A percentile compares a stretch with the other conserved stretches of the same genome.
These are phyloP conservation scores for Clarireedia homoeocarpa DNA, from an alignment of 2,329 filamentous ascomycete species.

Conservation along the genomic window DNA sequence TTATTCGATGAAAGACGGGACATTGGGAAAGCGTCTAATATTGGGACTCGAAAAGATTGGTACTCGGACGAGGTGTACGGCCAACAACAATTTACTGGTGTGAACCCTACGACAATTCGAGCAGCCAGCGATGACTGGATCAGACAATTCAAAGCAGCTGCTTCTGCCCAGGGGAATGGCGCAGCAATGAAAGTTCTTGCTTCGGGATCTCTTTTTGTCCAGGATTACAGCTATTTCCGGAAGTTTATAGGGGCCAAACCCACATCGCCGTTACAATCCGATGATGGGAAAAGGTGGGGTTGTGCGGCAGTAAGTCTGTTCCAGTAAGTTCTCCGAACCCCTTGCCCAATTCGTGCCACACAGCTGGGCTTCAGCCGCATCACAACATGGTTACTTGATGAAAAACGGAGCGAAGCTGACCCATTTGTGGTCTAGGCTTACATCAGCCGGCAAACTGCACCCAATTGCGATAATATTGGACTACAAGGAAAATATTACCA, in stretches of 20 bases:
- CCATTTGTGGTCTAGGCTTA: background rate
- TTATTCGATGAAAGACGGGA: conserved; percentile 1
- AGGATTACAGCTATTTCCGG: conserved; percentile 26
- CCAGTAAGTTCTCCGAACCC: conserved; percentile 29
- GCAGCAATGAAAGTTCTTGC: conserved; percentile 10
- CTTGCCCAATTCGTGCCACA: background rate
- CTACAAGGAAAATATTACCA: conserved; percentile 35
- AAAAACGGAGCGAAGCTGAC: background rate
- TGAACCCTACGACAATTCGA: conserved; percentile 26
- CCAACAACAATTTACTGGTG: conserved; percentile 34
- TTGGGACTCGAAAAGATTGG: conserved; percentile 20
- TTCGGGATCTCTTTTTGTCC: conserved; percentile 14
- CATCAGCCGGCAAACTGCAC: conserved; percentile 36
- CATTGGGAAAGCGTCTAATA: conserved; percentile 1
- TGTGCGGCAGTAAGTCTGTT: conserved; percentile 38
- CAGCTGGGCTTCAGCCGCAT: too few relatives aligned
- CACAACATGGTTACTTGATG: background rate
- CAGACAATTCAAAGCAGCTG: conserved; percentile 11
- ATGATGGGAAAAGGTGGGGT: conserved; percentile 15
- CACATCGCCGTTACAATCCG: conserved; percentile 3
- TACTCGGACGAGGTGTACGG: conserved; percentile 32
- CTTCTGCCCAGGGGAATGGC: background rate
- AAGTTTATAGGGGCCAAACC: conserved; percentile 8
- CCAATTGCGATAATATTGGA: conserved; percentile 42
- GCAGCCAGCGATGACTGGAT: conserved; percentile 16